phyloP scores from a whole-genome alignment of 192 early-diverging fungal genomes.

The Coemansia sp. region DNA sequence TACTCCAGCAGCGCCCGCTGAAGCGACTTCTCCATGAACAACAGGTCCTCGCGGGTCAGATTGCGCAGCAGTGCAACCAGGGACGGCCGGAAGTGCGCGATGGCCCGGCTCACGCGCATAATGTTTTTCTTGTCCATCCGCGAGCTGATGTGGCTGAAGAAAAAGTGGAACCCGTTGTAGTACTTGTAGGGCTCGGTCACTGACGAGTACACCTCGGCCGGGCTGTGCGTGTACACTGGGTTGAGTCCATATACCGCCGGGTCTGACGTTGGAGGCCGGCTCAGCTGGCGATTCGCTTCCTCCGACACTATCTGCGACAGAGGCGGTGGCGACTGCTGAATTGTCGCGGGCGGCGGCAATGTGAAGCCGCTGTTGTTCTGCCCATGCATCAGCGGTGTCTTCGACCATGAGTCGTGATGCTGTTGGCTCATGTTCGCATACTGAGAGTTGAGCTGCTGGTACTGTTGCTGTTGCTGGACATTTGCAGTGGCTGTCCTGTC shows the following conservation, averaged over 20 bases:
- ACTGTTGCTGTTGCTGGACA: constrained; percentile 12
- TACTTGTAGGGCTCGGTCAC: constrained; percentile 88
- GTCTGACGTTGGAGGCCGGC: constrained; percentile 44
- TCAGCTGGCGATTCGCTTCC: constrained; percentile 30
- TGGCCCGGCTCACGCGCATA: constrained; percentile 84
- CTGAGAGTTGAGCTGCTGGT: neutral
- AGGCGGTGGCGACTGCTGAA: constrained; percentile 23
- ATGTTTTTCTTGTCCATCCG: constrained; percentile 89
- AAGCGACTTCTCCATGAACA: constrained; percentile 97
- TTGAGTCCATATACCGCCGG: constrained; percentile 55
- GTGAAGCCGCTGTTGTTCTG: constrained; percentile 8
- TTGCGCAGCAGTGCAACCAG: constrained; percentile 95
- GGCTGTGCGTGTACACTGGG: constrained; percentile 44
- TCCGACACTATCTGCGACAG: constrained; percentile 27
- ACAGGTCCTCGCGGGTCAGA: constrained; percentile 88
- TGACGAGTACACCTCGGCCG: constrained; percentile 73
- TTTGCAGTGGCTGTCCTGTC: neutral
- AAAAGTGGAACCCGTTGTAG: constrained; percentile 90
- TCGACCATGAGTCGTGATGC: constrained; percentile 33
- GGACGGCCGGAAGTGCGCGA: constrained; percentile 89
- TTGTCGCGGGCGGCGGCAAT: constrained; percentile 1
- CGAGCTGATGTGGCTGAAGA: constrained; percentile 79
- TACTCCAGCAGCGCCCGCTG: constrained; percentile 93
- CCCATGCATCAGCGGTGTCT: constrained; percentile 12
- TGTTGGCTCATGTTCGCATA: neutral